These are phyloP conservation scores for Colletotrichum sp. DNA, from an alignment of 2,329 filamentous ascomycete genomes.

Conservation along the genomic window DNA sequence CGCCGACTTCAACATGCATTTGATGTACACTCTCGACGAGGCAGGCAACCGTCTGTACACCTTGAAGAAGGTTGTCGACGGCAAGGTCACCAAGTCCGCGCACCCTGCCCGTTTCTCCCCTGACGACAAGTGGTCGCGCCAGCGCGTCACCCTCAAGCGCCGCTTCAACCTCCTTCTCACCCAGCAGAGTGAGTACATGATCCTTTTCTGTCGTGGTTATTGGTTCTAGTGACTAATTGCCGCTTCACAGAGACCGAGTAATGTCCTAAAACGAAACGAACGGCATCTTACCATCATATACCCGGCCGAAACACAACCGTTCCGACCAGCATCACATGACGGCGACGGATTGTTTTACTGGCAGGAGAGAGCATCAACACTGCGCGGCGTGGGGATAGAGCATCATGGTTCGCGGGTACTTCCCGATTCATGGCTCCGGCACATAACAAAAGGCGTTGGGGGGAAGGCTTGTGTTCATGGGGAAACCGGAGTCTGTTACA, in stretches of 20 bases:
- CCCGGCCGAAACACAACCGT: not conserved
- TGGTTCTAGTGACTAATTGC: not conserved
- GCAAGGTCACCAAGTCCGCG: constrained; percentile 91
- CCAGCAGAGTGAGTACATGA: constrained; percentile 64
- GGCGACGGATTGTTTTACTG: not conserved
- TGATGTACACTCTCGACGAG: constrained; percentile 78
- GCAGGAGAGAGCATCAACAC: not conserved
- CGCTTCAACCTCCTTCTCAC: constrained; percentile 88
- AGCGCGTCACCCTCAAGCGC: constrained; percentile 94
- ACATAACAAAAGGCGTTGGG: constrained; percentile 16
- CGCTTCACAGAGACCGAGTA: not conserved
- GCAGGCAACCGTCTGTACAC: constrained; percentile 92
- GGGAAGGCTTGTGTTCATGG: constrained; percentile 12
- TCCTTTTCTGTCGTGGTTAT: not conserved
- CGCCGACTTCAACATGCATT: constrained; percentile 8
- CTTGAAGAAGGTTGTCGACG: constrained; percentile 87
- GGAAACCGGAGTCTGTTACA: constrained; percentile 11
- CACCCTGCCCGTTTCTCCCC: constrained; percentile 97
- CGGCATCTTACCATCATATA: not conserved
- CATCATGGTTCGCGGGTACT: not conserved
- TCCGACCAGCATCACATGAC: not conserved
- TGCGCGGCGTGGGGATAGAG: not conserved
- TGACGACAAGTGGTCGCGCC: constrained; percentile 98
- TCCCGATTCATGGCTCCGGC: not conserved
- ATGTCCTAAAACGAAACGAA: not conserved